Percentiles rank a stretch among this genome's conserved stretches.
Evolutionary conservation across 78 protist genomes (phyloP).

Genomic region (Cavenderia fasciculata): DNA sequence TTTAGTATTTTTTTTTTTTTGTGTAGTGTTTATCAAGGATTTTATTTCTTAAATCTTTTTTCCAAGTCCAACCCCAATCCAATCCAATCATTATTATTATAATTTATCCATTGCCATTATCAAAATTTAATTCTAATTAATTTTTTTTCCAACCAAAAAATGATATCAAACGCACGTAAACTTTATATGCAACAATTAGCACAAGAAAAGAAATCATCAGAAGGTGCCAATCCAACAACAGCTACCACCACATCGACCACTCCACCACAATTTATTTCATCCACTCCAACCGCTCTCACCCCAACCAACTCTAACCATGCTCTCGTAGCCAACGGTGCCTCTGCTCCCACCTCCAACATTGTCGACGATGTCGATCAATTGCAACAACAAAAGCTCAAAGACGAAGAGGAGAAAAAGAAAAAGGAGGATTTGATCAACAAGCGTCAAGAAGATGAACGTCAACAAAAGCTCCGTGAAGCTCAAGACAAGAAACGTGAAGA

Average conservation of each 20-base stretch:
- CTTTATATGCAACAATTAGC: not conserved
- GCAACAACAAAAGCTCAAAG: not conserved
- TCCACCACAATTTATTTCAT: not conserved
- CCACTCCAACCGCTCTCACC: not conserved
- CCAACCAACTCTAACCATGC: not conserved
- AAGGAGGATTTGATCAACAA: not conserved
- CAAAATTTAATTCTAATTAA: not conserved
- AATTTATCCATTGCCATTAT: not conserved
- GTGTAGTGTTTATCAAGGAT: too few relatives aligned
- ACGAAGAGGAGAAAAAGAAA: conserved; percentile 20
- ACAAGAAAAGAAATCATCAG: conserved; percentile 8
- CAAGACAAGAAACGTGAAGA: conserved; percentile 34
- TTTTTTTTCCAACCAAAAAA: not conserved
- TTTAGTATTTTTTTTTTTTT: too few relatives aligned
- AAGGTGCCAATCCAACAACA: not conserved
- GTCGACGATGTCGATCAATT: not conserved
- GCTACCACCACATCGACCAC: not conserved
- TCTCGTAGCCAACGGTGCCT: not conserved
- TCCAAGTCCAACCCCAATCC: not conserved
- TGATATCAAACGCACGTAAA: conserved; percentile 51
- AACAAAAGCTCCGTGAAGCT: too few relatives aligned
- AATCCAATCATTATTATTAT: not conserved
- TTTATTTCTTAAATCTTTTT: not conserved
- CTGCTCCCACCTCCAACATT: not conserved
- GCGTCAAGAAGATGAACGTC: conserved; percentile 15